Evolutionary conservation across 768 basidiomycete species (phyloP).

Genomic region (Gloeostereum incarnatum): DNA sequence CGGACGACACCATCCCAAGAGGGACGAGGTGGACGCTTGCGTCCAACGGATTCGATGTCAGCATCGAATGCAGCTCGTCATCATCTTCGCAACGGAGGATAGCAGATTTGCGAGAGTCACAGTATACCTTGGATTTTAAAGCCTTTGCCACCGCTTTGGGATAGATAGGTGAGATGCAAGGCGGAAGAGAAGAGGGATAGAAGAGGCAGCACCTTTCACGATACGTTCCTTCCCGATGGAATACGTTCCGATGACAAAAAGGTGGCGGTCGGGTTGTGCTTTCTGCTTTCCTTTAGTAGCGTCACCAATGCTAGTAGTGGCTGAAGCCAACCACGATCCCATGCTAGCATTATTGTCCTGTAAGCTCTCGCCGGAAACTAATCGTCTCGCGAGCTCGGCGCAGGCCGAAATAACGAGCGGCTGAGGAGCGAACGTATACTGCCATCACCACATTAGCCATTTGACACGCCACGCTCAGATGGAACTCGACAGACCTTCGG

Average conservation of each 20-base stretch:
- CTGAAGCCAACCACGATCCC: slow-evolving; percentile 37
- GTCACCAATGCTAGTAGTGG: background rate
- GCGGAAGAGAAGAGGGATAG: slow-evolving; percentile 1
- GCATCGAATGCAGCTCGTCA: slow-evolving; percentile 65
- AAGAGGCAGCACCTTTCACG: slow-evolving; percentile 63
- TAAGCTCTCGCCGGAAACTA: slow-evolving; percentile 33
- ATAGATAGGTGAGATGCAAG: background rate
- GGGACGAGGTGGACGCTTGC: slow-evolving; percentile 85
- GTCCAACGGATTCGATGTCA: slow-evolving; percentile 67
- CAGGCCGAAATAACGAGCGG: slow-evolving; percentile 92
- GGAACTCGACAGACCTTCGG: slow-evolving; percentile 44
- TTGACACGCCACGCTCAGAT: background rate
- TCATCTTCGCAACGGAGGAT: slow-evolving; percentile 83
- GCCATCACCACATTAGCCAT: slow-evolving; percentile 4
- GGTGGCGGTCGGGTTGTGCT: slow-evolving; percentile 24
- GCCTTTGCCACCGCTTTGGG: slow-evolving; percentile 73
- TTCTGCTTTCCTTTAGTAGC: slow-evolving; percentile 23
- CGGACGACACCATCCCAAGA: slow-evolving; percentile 62
- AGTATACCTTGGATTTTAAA: slow-evolving; percentile 77
- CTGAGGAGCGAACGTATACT: slow-evolving; percentile 92
- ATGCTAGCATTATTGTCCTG: slow-evolving; percentile 28
- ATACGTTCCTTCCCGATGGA: slow-evolving; percentile 97
- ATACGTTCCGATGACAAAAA: slow-evolving; percentile 84
- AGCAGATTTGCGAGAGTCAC: slow-evolving; percentile 74
- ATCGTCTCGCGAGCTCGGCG: slow-evolving; percentile 63